Evolutionary conservation across 495 filamentous ascomycete genomes (phyloP).

Genomic region (Pyrenopolyporus hunteri): DNA sequence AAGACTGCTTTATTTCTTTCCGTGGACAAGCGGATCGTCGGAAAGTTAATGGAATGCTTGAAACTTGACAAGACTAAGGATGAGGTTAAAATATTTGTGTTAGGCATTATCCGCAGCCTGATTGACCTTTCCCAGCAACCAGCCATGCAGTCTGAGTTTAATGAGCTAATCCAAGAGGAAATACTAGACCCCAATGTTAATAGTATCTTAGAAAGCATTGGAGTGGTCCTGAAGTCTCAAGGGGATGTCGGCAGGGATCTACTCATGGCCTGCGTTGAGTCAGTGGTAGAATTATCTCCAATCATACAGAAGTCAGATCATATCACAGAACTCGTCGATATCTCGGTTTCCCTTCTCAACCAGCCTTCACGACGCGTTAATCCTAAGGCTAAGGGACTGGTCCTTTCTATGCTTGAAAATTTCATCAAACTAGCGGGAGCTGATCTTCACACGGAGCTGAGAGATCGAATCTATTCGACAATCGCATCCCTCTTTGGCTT

Average conservation of each 20-base stretch:
- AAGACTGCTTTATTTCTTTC: slow-evolving; percentile 71
- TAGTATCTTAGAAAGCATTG: slow-evolving; percentile 67
- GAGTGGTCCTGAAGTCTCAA: slow-evolving; percentile 63
- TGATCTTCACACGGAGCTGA: slow-evolving; percentile 61
- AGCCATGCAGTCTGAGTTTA: slow-evolving; percentile 59
- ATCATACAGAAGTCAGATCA: slow-evolving; percentile 72
- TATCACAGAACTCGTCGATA: slow-evolving; percentile 73
- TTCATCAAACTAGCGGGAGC: slow-evolving; percentile 70
- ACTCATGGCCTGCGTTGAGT: slow-evolving; percentile 77
- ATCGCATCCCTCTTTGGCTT: slow-evolving; percentile 80
- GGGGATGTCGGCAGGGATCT: slow-evolving; percentile 68
- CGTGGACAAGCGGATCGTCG: slow-evolving; percentile 67
- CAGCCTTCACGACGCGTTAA: slow-evolving; percentile 82
- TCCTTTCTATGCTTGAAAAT: slow-evolving; percentile 76
- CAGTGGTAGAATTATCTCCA: slow-evolving; percentile 74
- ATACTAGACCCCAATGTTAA: slow-evolving; percentile 76
- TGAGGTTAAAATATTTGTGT: slow-evolving; percentile 81
- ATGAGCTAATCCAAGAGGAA: slow-evolving; percentile 63
- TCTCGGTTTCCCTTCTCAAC: slow-evolving; percentile 78
- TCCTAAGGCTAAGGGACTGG: slow-evolving; percentile 79
- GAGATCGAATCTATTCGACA: slow-evolving; percentile 64
- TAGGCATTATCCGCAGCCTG: slow-evolving; percentile 74
- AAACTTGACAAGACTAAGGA: slow-evolving; percentile 78
- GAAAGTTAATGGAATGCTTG: slow-evolving; percentile 73
- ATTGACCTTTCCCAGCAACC: slow-evolving; percentile 60